These are phyloP conservation scores for Cadophora sp. DNA, from an alignment of 2,329 filamentous ascomycete genomes.

Conservation along the genomic window DNA sequence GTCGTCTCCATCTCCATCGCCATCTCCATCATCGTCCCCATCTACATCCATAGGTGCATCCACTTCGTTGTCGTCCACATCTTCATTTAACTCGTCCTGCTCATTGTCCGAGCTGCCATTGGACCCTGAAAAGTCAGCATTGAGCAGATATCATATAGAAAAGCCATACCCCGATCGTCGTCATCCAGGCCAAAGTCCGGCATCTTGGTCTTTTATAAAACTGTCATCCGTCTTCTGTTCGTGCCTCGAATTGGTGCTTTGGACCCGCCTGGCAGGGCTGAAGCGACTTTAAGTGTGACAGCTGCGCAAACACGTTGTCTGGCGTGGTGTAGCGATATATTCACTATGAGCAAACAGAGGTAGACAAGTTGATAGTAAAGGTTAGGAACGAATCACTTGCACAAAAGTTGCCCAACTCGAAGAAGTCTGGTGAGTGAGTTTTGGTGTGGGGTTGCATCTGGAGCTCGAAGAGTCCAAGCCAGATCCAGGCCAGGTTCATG, in stretches of 20 bases:
- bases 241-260: background rate
- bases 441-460: background rate
- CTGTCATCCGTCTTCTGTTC: slow-evolving; percentile 10
- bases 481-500: background rate
- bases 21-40: slow-evolving; percentile 45
- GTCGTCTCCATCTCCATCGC: slow-evolving; percentile 43
- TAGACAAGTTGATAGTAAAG: background rate
- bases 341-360: background rate
- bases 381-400: background rate
- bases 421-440: background rate
- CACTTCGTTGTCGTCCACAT: slow-evolving; percentile 47
- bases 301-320: background rate
- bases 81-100: slow-evolving; percentile 64
- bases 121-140: slow-evolving; percentile 39
- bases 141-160: background rate
- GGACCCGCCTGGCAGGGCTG: background rate
- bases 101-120: slow-evolving; percentile 58
- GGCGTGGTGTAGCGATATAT: background rate
- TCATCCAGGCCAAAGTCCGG: slow-evolving; percentile 42
- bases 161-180: slow-evolving; percentile 42
- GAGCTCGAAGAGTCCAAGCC: background rate
- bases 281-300: background rate
- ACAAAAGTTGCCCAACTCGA: background rate
- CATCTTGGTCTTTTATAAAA: slow-evolving; percentile 34
- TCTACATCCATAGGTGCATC: slow-evolving; percentile 44